Base-by-base conservation (phyloP, 208 protist genomes). In the Crithidia thermophila region DNA sequence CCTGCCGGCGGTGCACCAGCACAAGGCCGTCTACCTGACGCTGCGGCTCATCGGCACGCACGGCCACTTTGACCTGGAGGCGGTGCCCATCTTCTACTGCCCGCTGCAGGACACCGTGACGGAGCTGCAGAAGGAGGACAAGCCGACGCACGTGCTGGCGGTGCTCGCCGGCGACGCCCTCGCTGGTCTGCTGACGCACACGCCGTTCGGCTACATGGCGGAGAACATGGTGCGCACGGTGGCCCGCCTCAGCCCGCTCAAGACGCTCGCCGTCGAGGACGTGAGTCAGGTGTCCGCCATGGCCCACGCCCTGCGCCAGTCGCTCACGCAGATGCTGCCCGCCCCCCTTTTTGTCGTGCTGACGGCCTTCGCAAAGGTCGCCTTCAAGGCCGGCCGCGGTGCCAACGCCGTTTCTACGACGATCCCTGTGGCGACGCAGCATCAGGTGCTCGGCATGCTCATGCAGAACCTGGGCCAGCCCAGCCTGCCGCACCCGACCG, bases 371-470 rank as follows among this genome's bases (percentile, higher is more conserved):
- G 74, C 77, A 34, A 67, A 65, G n/a, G 85, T 93, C 18, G 88
- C 88, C 36, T 96, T 96, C 77, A 93, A 91, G 75, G 81, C 84
- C 20, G 86, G 88, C 28, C 77, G 85, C 46, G 91, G 87, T 33
- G 57, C 72, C 59, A 88, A 91, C 69, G 87, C 85, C 27, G 37
- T 85, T 20, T 79, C 81, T 31, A 94, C 88, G 25, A 93, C 91
- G 4, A 96, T 96, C 67, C 84, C 85, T 30, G 71, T 96, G 37
- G 77, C 91, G 25, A 94, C 91, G 46, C 91, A 94, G 79, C 91
- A 96, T 55, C 91, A 96, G 75, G 58, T 94, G 36, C 75, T 96
- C 45, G 82, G 88, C 55, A 61, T 96, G 57, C 70, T 96, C 23
- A 76, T 93, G 45, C 85, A 94, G 59, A 96, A 90, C 73, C 31